These are phyloP conservation scores for Pseudogymnoascus sp. DNA, from an alignment of 2,329 filamentous ascomycete species.

Conservation along the genomic window DNA sequence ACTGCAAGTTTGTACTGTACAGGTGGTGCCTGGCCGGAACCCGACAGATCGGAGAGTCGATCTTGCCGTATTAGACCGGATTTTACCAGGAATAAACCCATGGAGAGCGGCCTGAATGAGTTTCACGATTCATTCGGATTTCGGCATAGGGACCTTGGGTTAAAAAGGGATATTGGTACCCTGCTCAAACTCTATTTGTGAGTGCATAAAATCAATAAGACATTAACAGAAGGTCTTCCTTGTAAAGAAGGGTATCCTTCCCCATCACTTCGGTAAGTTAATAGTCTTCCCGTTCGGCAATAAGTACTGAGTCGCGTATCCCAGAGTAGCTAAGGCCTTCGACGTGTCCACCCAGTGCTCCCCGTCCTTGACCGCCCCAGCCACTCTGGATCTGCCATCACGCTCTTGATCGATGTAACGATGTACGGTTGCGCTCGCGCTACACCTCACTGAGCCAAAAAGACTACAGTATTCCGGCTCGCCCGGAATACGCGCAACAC, in stretches of 20 bases:
- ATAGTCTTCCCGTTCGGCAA: conserved; percentile 22
- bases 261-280: conserved; percentile 17
- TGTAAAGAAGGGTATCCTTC: not conserved
- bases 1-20: not conserved
- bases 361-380: conserved; percentile 20
- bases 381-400: conserved; percentile 25
- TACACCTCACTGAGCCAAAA: too few relatives aligned
- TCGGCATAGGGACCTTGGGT: not conserved
- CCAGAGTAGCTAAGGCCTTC: conserved; percentile 22
- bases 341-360: conserved; percentile 25
- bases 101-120: not conserved
- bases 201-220: not conserved
- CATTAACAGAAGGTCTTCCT: not conserved
- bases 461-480: too few relatives aligned
- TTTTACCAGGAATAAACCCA: not conserved
- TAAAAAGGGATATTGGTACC: conserved; percentile 1
- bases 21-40: not conserved
- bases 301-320: conserved; percentile 22
- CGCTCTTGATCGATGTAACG: conserved; percentile 17
- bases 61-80: conserved; percentile 2
- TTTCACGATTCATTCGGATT: not conserved
- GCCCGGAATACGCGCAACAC: too few relatives aligned
- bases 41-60: not conserved
- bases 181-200: not conserved
- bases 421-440: too few relatives aligned